phyloP scores from a whole-genome alignment of 2,329 filamentous ascomycete species.

The Claviceps spartinae region DNA sequence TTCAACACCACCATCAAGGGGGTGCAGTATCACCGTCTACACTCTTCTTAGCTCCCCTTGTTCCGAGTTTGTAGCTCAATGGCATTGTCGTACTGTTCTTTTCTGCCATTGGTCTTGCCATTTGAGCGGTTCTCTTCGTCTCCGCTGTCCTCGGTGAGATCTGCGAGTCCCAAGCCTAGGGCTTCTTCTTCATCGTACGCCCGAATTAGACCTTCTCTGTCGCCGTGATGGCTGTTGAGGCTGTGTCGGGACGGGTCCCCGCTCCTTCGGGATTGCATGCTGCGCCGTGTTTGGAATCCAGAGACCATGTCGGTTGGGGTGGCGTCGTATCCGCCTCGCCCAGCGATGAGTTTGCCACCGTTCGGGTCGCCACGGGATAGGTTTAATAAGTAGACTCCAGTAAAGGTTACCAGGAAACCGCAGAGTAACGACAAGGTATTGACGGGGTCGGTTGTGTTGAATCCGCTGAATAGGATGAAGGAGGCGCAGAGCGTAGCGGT shows the following conservation, averaged over 20 bases:
- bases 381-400: constrained; percentile 89
- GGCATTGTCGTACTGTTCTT: constrained; percentile 24
- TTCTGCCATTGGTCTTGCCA: constrained; percentile 27
- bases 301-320: constrained; percentile 87
- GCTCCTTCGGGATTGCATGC: constrained; percentile 81
- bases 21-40: constrained; percentile 5
- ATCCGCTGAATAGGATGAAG: constrained; percentile 89
- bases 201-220: constrained; percentile 72
- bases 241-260: constrained; percentile 51
- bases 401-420: constrained; percentile 89
- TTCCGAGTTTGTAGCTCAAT: constrained; percentile 40
- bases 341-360: constrained; percentile 52
- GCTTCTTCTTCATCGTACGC: constrained; percentile 77
- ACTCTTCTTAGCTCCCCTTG: constrained; percentile 26
- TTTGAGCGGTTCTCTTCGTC: constrained; percentile 36
- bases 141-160: constrained; percentile 66
- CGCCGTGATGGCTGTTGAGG: constrained; percentile 49
- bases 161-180: constrained; percentile 60
- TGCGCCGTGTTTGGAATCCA: constrained; percentile 76
- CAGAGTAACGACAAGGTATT: constrained; percentile 87
- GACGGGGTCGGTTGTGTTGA: constrained; percentile 85
- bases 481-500: constrained; percentile 88
- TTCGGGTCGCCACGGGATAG: constrained; percentile 87
- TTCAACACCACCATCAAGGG: not conserved
- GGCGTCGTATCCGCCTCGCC: constrained; percentile 53